Base-by-base conservation (phyloP, 73 alveolate genomes). In the Paramecium octaurelia region DNA sequence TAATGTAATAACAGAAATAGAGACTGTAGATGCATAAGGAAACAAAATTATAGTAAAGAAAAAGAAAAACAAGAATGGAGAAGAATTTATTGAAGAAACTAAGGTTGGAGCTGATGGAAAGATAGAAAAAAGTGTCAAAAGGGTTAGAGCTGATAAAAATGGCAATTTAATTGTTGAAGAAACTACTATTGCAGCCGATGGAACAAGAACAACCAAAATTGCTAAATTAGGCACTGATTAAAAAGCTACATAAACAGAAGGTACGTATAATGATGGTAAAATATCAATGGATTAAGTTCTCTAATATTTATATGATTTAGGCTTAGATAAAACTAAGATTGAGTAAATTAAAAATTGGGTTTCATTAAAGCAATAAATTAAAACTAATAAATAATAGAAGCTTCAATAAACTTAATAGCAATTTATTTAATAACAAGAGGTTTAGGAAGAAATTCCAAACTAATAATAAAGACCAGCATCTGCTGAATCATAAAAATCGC, bases 71-170 rank as follows among this genome's bases (percentile, higher is more conserved):
- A 71, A 89, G 31, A 83, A 71, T 71, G 94, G 94, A 16, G 88
- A 83, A 89, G 94, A 89, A 89, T 40, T 71, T 21, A 85, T 89
- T 40, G 94, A 89, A 44, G 94, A 89, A 71, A 89, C 75, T 4
- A 89, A 73, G 34, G 75, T 71, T 14, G 77, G 75, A 31, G 85
- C 68, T 6, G 88, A 89, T 89, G 94, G 94, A 89, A 89, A 68
- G 21, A 71, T 70, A 11, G 88, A 38, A 71, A 46, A 27, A 42
- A 46, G 50, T 44, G 10, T 89, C 8, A 69, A 38, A 34, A 83
- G 46, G 18, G 75, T 44, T 2, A 77, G 76, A 43, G 77, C 54
- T 34, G 92, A 70, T 35, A 89, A 70, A 70, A 44, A 70, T 44
- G 88, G 88, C 29, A 83, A 89, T 71, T 73, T 58, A 16, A 50